Base-by-base conservation (phyloP, 2,329 filamentous ascomycete species). In the Apiospora koreana region DNA sequence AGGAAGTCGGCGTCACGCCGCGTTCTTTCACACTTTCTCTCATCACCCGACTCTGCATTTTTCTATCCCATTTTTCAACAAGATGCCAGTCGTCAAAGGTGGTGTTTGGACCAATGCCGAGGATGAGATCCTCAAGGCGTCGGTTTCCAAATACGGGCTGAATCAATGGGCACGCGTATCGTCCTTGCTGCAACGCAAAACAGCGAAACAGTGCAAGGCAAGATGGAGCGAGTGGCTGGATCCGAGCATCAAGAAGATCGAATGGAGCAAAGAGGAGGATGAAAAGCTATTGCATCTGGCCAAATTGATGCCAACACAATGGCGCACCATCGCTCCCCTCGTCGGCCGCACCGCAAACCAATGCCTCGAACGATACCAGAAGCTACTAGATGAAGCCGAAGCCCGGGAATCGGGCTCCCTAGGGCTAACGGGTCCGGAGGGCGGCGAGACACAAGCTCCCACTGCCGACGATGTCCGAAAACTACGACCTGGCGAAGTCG, bases 81-180 rank as follows among this genome's bases (percentile, higher is more conserved):
- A 75, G 71, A 93, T 93, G 91, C 89, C 90, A 74, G 90, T 92
- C 81, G 91, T 92, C 81, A 92, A 93, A 80, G 91, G 91, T 84
- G 91, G 91, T 76, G 91, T 92, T 73, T 93, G 91, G 91, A 92
- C 90, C 66, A 93, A 93, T 78, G 69, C 69, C 66, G 70, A 93
- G 87, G 96, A 99, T 84, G 96, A 99, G 83, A 97, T 98, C 78
- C 92, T 99, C 83, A 98, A 98, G 84, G 95, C 94, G 70, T 93
- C 93, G 71, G 94, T 97, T 74, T 96, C 93, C 76, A 97, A 97
- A 82, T 97, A 97, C 86, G 94, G 94, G 67, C 88, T 97, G 72
- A 96, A 97, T 79, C 96, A 99, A 84, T 99, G 96, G 96, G 95
- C 96, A 80, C 95, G 96, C 82, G 96, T 98, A 74, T 98, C 96